A percentile compares a stretch with the other conserved stretches of the same genome.
phyloP scores from a whole-genome alignment of 371 early-diverging fungal species.

The Mucor irregularis region DNA sequence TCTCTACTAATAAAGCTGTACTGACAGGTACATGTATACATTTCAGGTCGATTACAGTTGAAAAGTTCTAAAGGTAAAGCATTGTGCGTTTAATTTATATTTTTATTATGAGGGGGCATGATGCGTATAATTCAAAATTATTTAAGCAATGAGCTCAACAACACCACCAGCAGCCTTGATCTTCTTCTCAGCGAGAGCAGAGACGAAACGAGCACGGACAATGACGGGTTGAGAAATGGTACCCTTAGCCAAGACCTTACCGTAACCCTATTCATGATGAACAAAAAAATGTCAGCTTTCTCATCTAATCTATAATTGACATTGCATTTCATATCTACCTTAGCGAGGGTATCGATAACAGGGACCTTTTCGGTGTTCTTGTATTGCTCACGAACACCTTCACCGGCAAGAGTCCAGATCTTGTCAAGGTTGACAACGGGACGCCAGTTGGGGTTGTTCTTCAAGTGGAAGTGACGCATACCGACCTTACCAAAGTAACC shows the following conservation, averaged over 20 bases:
- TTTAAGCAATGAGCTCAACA: constrained; percentile 33
- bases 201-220: constrained; percentile 97
- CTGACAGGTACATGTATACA: too few relatives aligned
- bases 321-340: constrained; percentile 42
- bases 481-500: constrained; percentile 99
- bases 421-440: constrained; percentile 93
- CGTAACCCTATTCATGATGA: constrained; percentile 69
- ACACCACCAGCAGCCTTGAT: constrained; percentile 97
- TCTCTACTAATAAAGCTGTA: too few relatives aligned
- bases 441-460: constrained; percentile 87
- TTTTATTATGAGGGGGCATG: background rate
- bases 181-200: constrained; percentile 95
- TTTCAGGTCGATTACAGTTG: background rate
- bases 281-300: background rate
- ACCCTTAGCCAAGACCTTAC: constrained; percentile 98
- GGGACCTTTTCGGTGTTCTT: constrained; percentile 90
- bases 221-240: constrained; percentile 94
- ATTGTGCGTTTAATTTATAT: too few relatives aligned
- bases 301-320: background rate
- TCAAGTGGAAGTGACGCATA: constrained; percentile 99
- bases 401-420: constrained; percentile 93
- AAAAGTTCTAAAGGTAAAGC: too few relatives aligned
- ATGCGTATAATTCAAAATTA: background rate
- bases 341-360: constrained; percentile 88
- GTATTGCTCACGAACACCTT: constrained; percentile 85